Evolutionary conservation across 371 early-diverging fungal species (phyloP), one percentile per base, ranked within the genome.

Genomic region (Thermomucor indicae-seudaticae): DNA sequence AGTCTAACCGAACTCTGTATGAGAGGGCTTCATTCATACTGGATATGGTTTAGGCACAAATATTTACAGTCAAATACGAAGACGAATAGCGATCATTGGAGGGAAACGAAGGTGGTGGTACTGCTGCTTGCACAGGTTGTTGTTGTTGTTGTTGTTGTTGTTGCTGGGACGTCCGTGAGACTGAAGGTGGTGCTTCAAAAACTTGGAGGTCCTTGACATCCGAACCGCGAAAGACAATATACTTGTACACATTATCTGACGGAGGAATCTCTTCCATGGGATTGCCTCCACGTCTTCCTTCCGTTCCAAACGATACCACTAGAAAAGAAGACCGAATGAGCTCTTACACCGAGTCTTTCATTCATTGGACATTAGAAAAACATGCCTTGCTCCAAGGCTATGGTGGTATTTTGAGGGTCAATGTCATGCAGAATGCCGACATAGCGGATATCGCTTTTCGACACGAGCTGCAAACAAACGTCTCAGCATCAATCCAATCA

Each of bases 151-250:
- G 45, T 28, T 28, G 45, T 16, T 30, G 45, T 29, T 35, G 53
- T 7, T 46, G 42, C 17, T 47, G 47, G 6, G 30, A 35, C 11
- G 30, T 30, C 32, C 22, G 31, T 20, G 30, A 17, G 11, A 17
- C 34, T 17, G 19, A 45, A 14, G 79, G 76, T 30, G 83, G 79
- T 7, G 71, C 76, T 56, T 81, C 80, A 47, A 83, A 84, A 39
- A 95, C 92, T 53, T 88, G 85, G 49, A 95, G 75, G 62, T 89
- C 89, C 67, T 88, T 86, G 53, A 95, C 85, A 49, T 95, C 94
- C n/a, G 85, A 79, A n/a, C 91, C 93, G 23, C 89, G 80, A 63
- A 93, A 93, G 32, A 89, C 85, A 55, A 93, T 89, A 65, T 76
- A 86, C 54, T 86, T 87, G 67, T 85, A 95, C 37, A 91, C 67